phyloP scores from a whole-genome alignment of 2,329 filamentous ascomycete species.

The Metarhizium guizhouense region DNA sequence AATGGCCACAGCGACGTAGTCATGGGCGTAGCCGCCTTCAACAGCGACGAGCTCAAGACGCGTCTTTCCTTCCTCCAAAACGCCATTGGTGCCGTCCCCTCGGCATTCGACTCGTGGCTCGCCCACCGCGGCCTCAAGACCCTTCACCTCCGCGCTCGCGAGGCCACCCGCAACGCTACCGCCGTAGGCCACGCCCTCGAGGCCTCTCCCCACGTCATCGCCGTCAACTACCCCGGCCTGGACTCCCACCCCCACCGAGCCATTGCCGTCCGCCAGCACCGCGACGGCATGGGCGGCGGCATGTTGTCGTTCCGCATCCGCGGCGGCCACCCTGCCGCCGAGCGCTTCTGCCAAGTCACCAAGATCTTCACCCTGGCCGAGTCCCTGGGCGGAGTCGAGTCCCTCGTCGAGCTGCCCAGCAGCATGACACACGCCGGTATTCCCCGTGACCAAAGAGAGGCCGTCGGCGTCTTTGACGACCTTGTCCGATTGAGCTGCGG shows the following conservation, averaged over 20 bases:
- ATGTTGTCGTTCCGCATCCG: constrained; percentile 96
- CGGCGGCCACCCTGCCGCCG: constrained; percentile 76
- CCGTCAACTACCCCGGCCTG: constrained; percentile 93
- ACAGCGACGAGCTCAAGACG: constrained; percentile 68
- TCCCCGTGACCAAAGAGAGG: constrained; percentile 80
- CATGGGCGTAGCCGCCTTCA: constrained; percentile 96
- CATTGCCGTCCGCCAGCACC: constrained; percentile 85
- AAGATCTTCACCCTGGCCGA: constrained; percentile 90
- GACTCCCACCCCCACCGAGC: constrained; percentile 77
- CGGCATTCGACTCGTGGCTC: constrained; percentile 95
- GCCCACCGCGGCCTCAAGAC: constrained; percentile 96
- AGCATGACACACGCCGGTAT: constrained; percentile 98
- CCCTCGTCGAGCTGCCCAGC: constrained; percentile 81
- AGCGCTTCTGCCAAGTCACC: constrained; percentile 85
- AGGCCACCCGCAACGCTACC: constrained; percentile 75
- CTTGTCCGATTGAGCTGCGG: constrained; percentile 89
- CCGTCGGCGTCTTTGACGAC: constrained; percentile 90
- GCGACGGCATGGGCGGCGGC: constrained; percentile 86
- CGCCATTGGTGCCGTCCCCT: constrained; percentile 90
- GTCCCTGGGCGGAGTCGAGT: constrained; percentile 86
- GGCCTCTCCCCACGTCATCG: constrained; percentile 69
- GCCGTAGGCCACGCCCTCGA: constrained; percentile 70
- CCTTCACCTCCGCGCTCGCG: constrained; percentile 81
- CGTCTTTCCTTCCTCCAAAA: constrained; percentile 90
- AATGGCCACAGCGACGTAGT: constrained; percentile 95